Evolutionary conservation across 2,329 filamentous ascomycete species (phyloP), one percentile per base, ranked within the genome.

Genomic region (Penicillium sp.): DNA sequence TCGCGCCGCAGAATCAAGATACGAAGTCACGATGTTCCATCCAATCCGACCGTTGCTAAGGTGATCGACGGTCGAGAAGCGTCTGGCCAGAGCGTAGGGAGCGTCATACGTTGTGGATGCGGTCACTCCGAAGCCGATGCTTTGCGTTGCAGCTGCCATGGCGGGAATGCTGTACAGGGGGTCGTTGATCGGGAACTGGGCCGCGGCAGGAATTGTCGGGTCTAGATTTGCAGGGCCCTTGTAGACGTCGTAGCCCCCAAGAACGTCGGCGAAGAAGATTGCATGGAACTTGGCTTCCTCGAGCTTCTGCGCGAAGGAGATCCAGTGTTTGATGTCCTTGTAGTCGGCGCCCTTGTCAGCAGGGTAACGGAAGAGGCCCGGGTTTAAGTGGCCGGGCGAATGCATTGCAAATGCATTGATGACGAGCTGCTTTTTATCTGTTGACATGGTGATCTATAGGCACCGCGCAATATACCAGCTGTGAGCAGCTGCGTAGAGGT

Each of bases 61-160:
- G 51, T 82, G 79, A 50, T 82, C 79, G 2, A 82, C 68, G 0
- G 77, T 80, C 1, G 79, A 79, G 48, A 82, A 79, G 2, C 78
- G 76, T 2, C 79, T 71, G 1, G 80, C 80, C 8, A 81, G 72
- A 44, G 81, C 78, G 41, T 81, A 81, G 4, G 80, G 78, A 44
- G 78, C 71, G 20, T 82, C 79, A 46, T 81, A 81, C 0, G 79
- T 82, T 0, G 78, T 81, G 0, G 77, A 79, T 0, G 79, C 80
- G 0, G 80, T 82, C 1, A 79, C 76, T 0, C 77, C 79, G 3
- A 82, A 77, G 0, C 77, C 69, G 48, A 80, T 66, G 18, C 70
- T 73, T 54, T 76, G 71, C 0, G 78, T 78, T 3, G 70, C 73
- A 4, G 76, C 69, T 6, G 76, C 75, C 72, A 79, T 73, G 2